These are phyloP conservation scores for Fusarium irregulare DNA, from an alignment of 2,329 filamentous ascomycete species.

Conservation along the genomic window DNA sequence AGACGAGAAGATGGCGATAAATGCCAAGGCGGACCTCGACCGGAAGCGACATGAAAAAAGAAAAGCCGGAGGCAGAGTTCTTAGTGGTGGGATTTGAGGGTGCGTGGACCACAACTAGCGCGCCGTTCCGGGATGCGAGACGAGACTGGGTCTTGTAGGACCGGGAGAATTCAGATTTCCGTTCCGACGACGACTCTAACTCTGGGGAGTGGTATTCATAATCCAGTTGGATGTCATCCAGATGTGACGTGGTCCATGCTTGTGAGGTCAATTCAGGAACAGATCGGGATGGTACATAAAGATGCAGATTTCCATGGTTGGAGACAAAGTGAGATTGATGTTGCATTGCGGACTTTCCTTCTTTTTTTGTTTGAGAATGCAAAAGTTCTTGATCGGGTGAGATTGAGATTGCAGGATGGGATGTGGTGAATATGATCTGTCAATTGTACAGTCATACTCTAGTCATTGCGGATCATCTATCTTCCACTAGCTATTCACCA, in stretches of 20 bases:
- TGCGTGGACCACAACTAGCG: background rate
- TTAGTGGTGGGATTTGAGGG: background rate
- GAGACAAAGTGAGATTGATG: slow-evolving; percentile 6
- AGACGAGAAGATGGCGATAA: slow-evolving; percentile 22
- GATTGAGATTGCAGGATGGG: slow-evolving; percentile 4
- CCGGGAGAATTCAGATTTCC: background rate
- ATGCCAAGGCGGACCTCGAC: slow-evolving; percentile 23
- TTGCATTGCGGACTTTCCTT: background rate
- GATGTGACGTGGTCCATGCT: slow-evolving; percentile 9
- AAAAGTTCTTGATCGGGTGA: background rate
- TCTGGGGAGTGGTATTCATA: background rate
- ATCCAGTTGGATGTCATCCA: slow-evolving; percentile 5
- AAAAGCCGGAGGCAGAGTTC: background rate
- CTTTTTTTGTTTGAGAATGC: background rate
- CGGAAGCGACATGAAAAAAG: slow-evolving; percentile 11
- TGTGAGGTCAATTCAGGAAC: background rate
- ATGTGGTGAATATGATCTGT: background rate
- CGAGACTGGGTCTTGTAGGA: background rate
- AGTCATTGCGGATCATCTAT: background rate
- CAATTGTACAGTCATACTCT: background rate
- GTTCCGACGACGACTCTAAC: background rate
- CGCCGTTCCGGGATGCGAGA: background rate
- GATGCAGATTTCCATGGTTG: background rate
- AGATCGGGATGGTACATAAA: background rate
- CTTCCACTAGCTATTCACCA: background rate